Evolutionary conservation across 345 rosid genomes (phyloP), one percentile per base, ranked within the genome.

Genomic region (Eucalyptus globulus): DNA sequence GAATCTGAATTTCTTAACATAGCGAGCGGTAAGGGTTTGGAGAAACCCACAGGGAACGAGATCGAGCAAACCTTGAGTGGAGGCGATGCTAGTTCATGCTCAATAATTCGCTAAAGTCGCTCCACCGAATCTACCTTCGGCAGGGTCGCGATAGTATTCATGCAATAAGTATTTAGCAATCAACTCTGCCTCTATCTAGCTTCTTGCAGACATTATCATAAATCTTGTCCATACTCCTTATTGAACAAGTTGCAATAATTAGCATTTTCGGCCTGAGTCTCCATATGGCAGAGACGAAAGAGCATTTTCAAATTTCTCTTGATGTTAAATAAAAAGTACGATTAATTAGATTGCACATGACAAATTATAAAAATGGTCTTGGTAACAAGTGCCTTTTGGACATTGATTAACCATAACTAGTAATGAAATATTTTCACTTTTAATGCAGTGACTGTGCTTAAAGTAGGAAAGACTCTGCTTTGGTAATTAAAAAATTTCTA

Each of bases 1-100:
- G 65, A 58, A 58, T 26, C 0, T 58, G 7, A 58, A 24, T 58
- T 58, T 58, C 13, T 24, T 26, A 58, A 58, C 12, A 10, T 56
- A 0, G 62, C 2, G n/a, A 5, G 6, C 12, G 65, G 0, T 0
- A 58, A 58, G 65, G 29, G 29, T 58, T 1, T 24, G 14, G 0
- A 26, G 29, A 26, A 58, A 58, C 65, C n/a, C 65, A 24, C 3
- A 26, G 6, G 6, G n/a, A 58, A 58, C 13, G 13, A 58, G 65
- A 58, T 58, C 6, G 65, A 50, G 8, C 65, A 56, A 58, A 58
- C 65, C 29, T 58, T 26, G n/a, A 58, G 65, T 58, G 54, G 21
- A 50, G 54, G 54, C 54, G 16, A 11, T 58, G 65, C 65, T 58
- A 0, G 65, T 58, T 58, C 65, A 58, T 11, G 65, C 65, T 58